phyloP scores from a whole-genome alignment of 1,139 yeast species.

The Geotrichum macrosporum region DNA sequence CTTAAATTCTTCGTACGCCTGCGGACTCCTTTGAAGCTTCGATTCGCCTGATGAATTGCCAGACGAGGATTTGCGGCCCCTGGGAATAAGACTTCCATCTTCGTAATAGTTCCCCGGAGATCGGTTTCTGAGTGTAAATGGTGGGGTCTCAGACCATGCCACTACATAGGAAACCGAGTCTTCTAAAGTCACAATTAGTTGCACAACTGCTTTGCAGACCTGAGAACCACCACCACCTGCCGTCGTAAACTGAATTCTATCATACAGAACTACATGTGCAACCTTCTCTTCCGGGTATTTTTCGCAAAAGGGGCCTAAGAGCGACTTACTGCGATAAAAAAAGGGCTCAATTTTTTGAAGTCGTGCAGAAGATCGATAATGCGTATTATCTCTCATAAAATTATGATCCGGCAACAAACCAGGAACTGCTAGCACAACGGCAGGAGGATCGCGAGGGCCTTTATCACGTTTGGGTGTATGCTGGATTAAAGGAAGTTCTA shows the following conservation, averaged over 20 bases:
- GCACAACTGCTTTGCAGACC: constrained; percentile 18
- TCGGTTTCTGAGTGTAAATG: constrained; percentile 18
- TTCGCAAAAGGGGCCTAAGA: constrained; percentile 18
- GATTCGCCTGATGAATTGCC: not conserved
- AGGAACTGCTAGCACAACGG: constrained; percentile 20
- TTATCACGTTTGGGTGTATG: constrained; percentile 21
- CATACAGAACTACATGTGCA: constrained; percentile 21
- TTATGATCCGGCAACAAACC: constrained; percentile 21
- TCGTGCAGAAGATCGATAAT: constrained; percentile 17
- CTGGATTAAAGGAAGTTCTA: constrained; percentile 20
- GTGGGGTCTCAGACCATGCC: constrained; percentile 21
- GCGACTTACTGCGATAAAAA: constrained; percentile 14
- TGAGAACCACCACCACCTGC: constrained; percentile 21
- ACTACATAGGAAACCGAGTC: constrained; percentile 17
- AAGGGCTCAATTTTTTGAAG: constrained; percentile 18
- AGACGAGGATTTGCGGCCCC: constrained; percentile 12
- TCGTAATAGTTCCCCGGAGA: constrained; percentile 20
- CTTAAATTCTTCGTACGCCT: not conserved
- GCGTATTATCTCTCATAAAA: constrained; percentile 21
- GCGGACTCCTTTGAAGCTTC: constrained; percentile 1
- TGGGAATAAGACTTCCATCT: constrained; percentile 19
- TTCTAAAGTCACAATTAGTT: constrained; percentile 18
- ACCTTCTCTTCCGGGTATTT: constrained; percentile 19
- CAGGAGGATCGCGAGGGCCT: constrained; percentile 18
- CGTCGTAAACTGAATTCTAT: constrained; percentile 21